Conservation (phyloP, 192 early-diverging fungal species). For the Linnemannia elongata region DNA sequence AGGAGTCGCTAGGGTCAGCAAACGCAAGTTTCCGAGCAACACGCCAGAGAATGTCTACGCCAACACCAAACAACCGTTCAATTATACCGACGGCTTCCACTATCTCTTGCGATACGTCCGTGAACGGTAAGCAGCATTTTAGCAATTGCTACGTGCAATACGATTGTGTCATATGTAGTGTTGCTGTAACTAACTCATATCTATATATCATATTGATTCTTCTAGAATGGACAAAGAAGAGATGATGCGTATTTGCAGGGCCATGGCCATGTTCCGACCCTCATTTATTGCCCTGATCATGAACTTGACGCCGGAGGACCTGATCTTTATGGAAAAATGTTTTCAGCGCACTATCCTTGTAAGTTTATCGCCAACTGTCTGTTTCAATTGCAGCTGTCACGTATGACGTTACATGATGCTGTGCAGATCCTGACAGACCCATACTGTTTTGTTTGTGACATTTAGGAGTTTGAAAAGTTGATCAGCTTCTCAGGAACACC, state of each 20-base stretch:
- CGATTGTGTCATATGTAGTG: neutral
- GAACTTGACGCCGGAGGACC: constrained; percentile 92
- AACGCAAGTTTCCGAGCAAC: constrained; percentile 57
- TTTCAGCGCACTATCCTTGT: constrained; percentile 90
- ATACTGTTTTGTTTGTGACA: neutral
- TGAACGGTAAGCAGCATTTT: constrained; percentile 65
- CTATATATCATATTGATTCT: neutral
- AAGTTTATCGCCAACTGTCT: constrained; percentile 10
- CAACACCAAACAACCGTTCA: constrained; percentile 84
- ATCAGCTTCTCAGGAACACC: constrained; percentile 94
- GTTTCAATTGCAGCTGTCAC: constrained; percentile 2
- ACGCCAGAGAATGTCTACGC: constrained; percentile 82
- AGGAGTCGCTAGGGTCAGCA: constrained; percentile 48
- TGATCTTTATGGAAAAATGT: constrained; percentile 96
- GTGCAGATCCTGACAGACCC: neutral
- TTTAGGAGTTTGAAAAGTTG: constrained; percentile 89
- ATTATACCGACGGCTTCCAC: constrained; percentile 95
- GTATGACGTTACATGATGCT: neutral
- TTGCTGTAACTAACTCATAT: neutral
- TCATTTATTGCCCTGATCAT: constrained; percentile 93
- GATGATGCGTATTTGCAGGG: constrained; percentile 87
- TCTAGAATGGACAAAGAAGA: constrained; percentile 85
- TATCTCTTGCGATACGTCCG: constrained; percentile 87
- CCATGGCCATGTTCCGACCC: constrained; percentile 88
- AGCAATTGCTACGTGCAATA: neutral